Evolutionary conservation across 2,329 filamentous ascomycete genomes (phyloP).

Genomic region (Lasiodiplodia sp.): DNA sequence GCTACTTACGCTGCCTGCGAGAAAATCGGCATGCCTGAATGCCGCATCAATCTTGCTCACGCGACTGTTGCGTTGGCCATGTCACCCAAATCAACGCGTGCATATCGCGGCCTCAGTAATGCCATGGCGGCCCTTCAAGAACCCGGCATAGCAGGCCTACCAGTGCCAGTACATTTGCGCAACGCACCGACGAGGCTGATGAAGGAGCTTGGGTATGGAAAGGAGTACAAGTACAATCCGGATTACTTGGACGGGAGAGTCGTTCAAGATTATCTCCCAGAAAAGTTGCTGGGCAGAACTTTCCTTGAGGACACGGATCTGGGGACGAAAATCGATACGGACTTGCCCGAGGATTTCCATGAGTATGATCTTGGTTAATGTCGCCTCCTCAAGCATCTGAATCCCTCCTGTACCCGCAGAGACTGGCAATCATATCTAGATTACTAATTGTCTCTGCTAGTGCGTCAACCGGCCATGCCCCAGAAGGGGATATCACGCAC

Average conservation of each 20-base stretch:
- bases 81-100: conserved; percentile 84
- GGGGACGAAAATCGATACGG: conserved; percentile 78
- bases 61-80: conserved; percentile 80
- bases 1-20: conserved; percentile 86
- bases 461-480: not conserved
- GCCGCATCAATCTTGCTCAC: conserved; percentile 89
- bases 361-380: conserved; percentile 28
- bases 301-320: conserved; percentile 85
- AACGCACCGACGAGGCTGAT: conserved; percentile 93
- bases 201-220: conserved; percentile 90
- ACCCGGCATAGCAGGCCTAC: conserved; percentile 80
- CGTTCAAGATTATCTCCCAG: conserved; percentile 88
- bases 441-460: not conserved
- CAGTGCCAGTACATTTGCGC: conserved; percentile 84
- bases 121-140: conserved; percentile 79
- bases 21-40: conserved; percentile 95
- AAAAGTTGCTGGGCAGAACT: conserved; percentile 70
- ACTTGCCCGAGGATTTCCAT: conserved; percentile 52
- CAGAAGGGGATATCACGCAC: not conserved
- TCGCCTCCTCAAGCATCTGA: not conserved
- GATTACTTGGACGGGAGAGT: conserved; percentile 85
- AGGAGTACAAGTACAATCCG: conserved; percentile 96
- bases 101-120: conserved; percentile 82
- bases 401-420: not conserved
- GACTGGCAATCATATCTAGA: no score